These are phyloP conservation scores for Physaria fendleri DNA, from an alignment of 345 rosid genomes.

Conservation along the genomic window DNA sequence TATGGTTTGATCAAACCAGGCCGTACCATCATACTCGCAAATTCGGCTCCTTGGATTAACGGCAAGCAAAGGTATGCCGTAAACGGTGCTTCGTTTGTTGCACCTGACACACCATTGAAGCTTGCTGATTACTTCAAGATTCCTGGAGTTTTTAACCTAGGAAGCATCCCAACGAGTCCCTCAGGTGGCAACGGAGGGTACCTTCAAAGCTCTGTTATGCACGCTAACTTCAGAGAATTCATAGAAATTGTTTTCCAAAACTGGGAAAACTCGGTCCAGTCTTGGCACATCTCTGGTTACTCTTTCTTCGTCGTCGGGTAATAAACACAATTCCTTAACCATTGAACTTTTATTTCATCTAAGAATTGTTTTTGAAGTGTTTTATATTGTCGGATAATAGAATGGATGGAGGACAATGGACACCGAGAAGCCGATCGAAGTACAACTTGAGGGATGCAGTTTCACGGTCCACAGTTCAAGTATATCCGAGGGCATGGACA, in stretches of 20 bases:
- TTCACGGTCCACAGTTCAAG: constrained; percentile 71
- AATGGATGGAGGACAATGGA: constrained; percentile 97
- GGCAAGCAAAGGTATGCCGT: constrained; percentile 84
- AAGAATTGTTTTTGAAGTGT: neutral
- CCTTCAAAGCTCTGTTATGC: constrained; percentile 70
- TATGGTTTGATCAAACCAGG: constrained; percentile 76
- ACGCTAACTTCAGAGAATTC: constrained; percentile 57
- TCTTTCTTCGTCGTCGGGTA: constrained; percentile 93
- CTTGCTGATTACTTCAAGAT: constrained; percentile 86
- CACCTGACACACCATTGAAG: constrained; percentile 79
- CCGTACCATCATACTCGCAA: constrained; percentile 63
- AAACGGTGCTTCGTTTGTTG: constrained; percentile 67
- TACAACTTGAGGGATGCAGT: constrained; percentile 84
- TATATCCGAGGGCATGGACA: constrained; percentile 88
- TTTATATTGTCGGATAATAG: constrained; percentile 31
- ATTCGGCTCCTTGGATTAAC: constrained; percentile 68
- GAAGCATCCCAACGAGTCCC: constrained; percentile 65
- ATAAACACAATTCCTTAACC: constrained; percentile 1
- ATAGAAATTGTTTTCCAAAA: constrained; percentile 85
- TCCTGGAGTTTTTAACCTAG: constrained; percentile 70
- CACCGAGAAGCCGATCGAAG: constrained; percentile 49
- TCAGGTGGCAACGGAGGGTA: constrained; percentile 50
- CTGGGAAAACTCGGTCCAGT: constrained; percentile 71
- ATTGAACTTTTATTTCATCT: neutral
- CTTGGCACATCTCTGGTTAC: constrained; percentile 81